A percentile compares a stretch with the other conserved stretches of the same genome.
These are phyloP conservation scores for Peterozyma xylosa DNA, from an alignment of 805 yeast genomes.

Conservation along the genomic window DNA sequence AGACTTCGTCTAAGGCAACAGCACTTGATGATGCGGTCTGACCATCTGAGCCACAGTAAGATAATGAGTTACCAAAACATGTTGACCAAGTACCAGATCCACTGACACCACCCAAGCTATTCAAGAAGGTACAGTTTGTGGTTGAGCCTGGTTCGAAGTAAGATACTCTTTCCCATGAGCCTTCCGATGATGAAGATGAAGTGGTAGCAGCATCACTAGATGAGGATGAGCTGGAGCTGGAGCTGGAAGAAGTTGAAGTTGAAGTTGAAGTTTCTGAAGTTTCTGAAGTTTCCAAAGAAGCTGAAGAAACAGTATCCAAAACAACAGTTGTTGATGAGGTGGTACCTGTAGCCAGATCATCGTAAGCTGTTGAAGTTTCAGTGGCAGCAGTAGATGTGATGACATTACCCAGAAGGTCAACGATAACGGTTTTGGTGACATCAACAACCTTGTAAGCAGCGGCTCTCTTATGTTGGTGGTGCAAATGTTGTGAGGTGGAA, in stretches of 20 bases:
- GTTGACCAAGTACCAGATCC: constrained; percentile 87
- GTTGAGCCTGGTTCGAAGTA: constrained; percentile 70
- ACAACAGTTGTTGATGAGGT: constrained; percentile 19
- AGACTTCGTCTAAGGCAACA: constrained; percentile 58
- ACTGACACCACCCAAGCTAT: constrained; percentile 75
- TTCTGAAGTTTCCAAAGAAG: constrained; percentile 10
- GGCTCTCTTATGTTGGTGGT: constrained; percentile 52
- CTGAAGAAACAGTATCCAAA: constrained; percentile 13
- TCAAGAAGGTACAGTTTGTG: constrained; percentile 71
- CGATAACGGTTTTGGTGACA: constrained; percentile 74
- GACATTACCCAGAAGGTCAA: constrained; percentile 50
- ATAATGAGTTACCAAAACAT: constrained; percentile 86
- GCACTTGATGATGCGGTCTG: constrained; percentile 63
- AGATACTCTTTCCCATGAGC: constrained; percentile 69
- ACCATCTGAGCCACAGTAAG: constrained; percentile 78
- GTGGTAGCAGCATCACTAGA: constrained; percentile 24
- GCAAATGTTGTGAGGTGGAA: constrained; percentile 33
- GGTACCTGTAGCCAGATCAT: constrained; percentile 17
- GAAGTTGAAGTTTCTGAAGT: constrained; percentile 13
- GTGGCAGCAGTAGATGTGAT: constrained; percentile 20
- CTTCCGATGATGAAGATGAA: constrained; percentile 30
- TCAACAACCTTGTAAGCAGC: constrained; percentile 56
- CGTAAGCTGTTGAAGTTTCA: constrained; percentile 10
- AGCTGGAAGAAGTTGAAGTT: constrained; percentile 11
- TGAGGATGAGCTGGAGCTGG: constrained; percentile 17